Base-by-base conservation (phyloP, 805 yeast genomes). In the Hemisphaericaspora nanyangensis region DNA sequence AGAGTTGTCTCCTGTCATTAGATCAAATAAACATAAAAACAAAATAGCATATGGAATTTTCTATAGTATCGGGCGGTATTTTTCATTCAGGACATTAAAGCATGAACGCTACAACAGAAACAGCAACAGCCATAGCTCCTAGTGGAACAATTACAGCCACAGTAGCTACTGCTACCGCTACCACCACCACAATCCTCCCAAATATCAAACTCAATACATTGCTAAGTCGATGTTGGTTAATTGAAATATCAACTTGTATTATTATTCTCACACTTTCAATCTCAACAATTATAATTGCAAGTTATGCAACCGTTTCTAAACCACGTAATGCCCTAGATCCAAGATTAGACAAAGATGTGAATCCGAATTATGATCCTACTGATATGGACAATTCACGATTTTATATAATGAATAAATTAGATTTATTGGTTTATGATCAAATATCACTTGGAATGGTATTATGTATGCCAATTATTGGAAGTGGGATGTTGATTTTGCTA, bases 401-500 rank as follows among this genome's bases (percentile, higher is more conserved):
- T 25, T 44, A 43, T 39, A 35, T 47, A 3, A 33, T 30, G 15
- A 45, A 43, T 36, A 39, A 43, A 15, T 33, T 33, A 16, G 35
- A 39, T 11, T 40, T 47, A 29, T 24, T 31, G 17, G 26, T 35
- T 11, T 39, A 18, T 19, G 33, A 25, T 20, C 30, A 37, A 19
- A 26, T 40, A 18, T 31, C 44, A 17, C 40, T 38, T 5, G 17
- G 17, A 6, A 35, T 29, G 5, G 39, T 37, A 16, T n/a, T 42
- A 12, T 11, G n/a, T 3, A 48, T 76, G 52, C 83, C 84, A 0
- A 39, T 78, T 5, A 11, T 67, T 6, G 73, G 76, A 5, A 71
- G 72, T 6, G 37, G 46, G 15, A 50, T 48, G n/a, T 55, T 79
- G 29, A 42, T 58, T 22, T 61, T 63, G 0, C 38, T 76, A 28